phyloP scores from a whole-genome alignment of 2,329 filamentous ascomycete species.

The Colletotrichum higginsianum region DNA sequence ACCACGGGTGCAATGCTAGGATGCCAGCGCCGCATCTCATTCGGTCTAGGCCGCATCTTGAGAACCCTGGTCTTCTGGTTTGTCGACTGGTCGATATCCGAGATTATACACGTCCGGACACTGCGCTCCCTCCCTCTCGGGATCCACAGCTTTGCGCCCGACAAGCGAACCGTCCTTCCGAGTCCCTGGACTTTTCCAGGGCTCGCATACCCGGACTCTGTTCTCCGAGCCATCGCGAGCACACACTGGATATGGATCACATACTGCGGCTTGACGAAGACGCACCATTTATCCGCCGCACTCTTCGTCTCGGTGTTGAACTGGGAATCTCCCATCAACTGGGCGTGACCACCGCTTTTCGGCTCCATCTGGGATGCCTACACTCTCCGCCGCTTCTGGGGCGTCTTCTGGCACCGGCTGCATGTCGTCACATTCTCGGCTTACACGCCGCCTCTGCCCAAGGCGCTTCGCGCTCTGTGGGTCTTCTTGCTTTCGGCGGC shows the following conservation, averaged over 20 bases:
- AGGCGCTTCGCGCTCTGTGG: constrained; percentile 5
- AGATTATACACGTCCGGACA: neutral
- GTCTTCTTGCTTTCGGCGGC: constrained; percentile 14
- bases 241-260: neutral
- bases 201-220: neutral
- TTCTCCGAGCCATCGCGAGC: neutral
- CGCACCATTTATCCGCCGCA: constrained; percentile 6
- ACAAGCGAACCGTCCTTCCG: neutral
- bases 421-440: constrained; percentile 11
- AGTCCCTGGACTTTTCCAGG: neutral
- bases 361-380: constrained; percentile 18
- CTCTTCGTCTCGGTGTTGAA: constrained; percentile 16
- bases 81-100: neutral
- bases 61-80: constrained; percentile 2
- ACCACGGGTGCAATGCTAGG: neutral
- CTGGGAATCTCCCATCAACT: constrained; percentile 4
- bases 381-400: constrained; percentile 17
- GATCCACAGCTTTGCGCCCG: constrained; percentile 1
- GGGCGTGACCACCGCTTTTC: constrained; percentile 10
- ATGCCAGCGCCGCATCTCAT: constrained; percentile 1
- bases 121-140: neutral
- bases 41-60: neutral
- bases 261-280: neutral
- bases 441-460: constrained; percentile 3
- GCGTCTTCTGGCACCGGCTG: constrained; percentile 19